Base-by-base conservation (phyloP, 306 rosid species). In the Biancaea sappan region DNA sequence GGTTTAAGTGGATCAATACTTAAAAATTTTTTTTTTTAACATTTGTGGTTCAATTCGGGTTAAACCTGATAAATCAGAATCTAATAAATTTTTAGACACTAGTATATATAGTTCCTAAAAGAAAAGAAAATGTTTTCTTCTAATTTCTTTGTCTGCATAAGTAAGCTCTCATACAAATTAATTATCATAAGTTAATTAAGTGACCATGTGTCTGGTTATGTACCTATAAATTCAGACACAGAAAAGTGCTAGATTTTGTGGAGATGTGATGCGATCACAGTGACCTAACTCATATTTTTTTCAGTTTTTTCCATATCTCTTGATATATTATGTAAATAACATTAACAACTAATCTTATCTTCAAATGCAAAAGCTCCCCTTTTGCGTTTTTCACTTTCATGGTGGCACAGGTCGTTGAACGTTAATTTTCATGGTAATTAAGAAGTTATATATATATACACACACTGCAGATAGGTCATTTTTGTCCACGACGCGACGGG, bases 331-430 rank as follows among this genome's bases (percentile, higher is more conserved):
- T 5, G 8, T 62, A 10, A 62, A 15, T 16, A 43, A 43, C n/a
- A 62, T 7, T 16, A 43, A 43, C n/a, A 66, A 66, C 71, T 66
- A 44, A 66, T 16, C 40, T 24, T 8, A 54, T 66, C 38, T 60
- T 32, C 21, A 25, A 43, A 15, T 26, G 40, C 16, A 31, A 43
- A 6, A 66, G 22, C 37, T 25, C 19, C 16, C 21, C 6, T 4
- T 29, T 15, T 43, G 40, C 32, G 25, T 7, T n/a, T 3, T 31
- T 15, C n/a, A 15, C 19, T 50, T 50, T 19, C 56, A 19, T 47
- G 6, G 12, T 50, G 26, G 4, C 43, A 37, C 12, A 2, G 12
- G 8, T 7, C 22, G 22, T 4, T 47, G 3, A 44, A 44, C 14
- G 14, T n/a, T 44, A 44, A 3, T 13, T 44, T 14, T 12, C 50